phyloP scores from a whole-genome alignment of 495 filamentous ascomycete genomes.

The Mytilinidion resinicola region DNA sequence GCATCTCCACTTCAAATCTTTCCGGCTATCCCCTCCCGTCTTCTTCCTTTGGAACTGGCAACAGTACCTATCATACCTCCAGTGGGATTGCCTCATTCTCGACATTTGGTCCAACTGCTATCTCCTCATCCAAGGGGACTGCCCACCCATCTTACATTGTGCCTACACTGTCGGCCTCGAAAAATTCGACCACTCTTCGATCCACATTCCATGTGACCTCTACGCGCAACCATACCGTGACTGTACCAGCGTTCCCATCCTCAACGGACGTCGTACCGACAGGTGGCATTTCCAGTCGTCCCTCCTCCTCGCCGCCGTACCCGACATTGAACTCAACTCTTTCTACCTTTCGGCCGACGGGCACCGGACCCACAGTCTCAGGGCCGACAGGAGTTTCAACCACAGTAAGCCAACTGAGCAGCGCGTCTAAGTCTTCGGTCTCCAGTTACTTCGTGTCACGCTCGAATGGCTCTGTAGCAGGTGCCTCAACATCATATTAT shows the following conservation, averaged over 20 bases:
- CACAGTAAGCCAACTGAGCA: too few species aligned
- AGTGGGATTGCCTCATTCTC: neutral
- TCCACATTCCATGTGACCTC: neutral
- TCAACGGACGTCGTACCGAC: neutral
- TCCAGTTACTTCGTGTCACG: too few species aligned
- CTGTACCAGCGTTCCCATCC: neutral
- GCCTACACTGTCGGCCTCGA: neutral
- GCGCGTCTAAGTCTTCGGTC: too few species aligned
- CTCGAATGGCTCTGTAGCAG: too few species aligned
- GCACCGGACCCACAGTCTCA: neutral
- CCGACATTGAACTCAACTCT: neutral
- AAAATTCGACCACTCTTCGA: neutral
- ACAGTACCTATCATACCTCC: neutral
- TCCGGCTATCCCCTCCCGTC: too few species aligned
- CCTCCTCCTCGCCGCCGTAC: neutral
- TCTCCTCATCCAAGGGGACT: neutral
- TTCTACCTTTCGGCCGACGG: neutral
- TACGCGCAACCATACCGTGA: neutral
- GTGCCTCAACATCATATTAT: too few species aligned
- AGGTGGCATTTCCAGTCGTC: neutral
- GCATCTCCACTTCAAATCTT: too few species aligned
- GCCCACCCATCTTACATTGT: neutral
- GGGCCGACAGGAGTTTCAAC: too few species aligned
- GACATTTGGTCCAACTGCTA: neutral
- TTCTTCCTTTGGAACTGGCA: neutral